Percentiles rank a stretch among this genome's conserved stretches.
phyloP scores from a whole-genome alignment of 805 yeast species.

The Starmerella floricola region DNA sequence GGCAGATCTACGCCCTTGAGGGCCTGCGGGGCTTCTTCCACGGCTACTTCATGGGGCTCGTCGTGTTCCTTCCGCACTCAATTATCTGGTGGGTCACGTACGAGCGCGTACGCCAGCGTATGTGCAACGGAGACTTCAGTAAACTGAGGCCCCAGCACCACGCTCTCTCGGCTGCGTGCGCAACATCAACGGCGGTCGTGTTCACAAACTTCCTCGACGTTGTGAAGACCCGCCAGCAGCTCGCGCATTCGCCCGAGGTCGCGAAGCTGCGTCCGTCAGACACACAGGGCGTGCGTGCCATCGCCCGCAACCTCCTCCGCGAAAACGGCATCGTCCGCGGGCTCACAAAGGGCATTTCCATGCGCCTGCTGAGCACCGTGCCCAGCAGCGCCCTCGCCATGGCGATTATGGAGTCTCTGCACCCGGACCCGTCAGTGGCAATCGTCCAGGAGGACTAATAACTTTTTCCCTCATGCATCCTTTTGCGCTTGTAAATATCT shows the following conservation, averaged over 20 bases:
- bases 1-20: slow-evolving; percentile 41
- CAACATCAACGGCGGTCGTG: slow-evolving; percentile 29
- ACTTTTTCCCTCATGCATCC: no score
- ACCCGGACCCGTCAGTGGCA: slow-evolving; percentile 28
- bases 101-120: slow-evolving; percentile 20
- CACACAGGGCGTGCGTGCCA: slow-evolving; percentile 26
- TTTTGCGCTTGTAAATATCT: no score
- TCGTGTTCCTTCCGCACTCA: slow-evolving; percentile 34
- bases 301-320: slow-evolving; percentile 29
- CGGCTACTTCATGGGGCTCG: slow-evolving; percentile 45
- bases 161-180: slow-evolving; percentile 30
- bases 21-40: slow-evolving; percentile 71
- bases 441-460: slow-evolving; percentile 20
- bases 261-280: slow-evolving; percentile 31
- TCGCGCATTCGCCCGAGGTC: slow-evolving; percentile 33
- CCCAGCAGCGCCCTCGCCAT: slow-evolving; percentile 34
- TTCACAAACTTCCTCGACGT: slow-evolving; percentile 33
- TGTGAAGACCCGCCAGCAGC: slow-evolving; percentile 36
- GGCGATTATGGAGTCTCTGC: slow-evolving; percentile 32
- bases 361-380: slow-evolving; percentile 30
- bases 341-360: slow-evolving; percentile 29
- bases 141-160: slow-evolving; percentile 22
- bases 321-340: slow-evolving; percentile 31
- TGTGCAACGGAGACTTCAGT: slow-evolving; percentile 5
- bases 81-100: slow-evolving; percentile 34